These are phyloP conservation scores for Elsinoe necatrix DNA, from an alignment of 2,329 filamentous ascomycete genomes.

Conservation along the genomic window DNA sequence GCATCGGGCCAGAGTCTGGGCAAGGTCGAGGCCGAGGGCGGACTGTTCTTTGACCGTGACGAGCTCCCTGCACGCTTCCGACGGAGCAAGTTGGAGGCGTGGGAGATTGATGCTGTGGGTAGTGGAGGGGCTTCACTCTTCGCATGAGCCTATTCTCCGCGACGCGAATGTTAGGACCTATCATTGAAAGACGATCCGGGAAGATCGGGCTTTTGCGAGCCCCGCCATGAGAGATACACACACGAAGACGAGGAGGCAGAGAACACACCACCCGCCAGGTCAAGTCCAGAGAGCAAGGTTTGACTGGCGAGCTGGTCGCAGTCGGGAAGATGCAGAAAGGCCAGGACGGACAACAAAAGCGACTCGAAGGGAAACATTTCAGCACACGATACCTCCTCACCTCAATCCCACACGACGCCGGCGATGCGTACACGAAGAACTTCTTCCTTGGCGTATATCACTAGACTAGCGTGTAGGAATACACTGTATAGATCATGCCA, in stretches of 20 bases:
- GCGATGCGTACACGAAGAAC: not conserved
- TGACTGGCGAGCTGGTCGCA: too few relatives aligned
- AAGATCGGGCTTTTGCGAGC: too few relatives aligned
- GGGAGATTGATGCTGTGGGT: slow-evolving; percentile 93
- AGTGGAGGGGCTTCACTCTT: slow-evolving; percentile 72
- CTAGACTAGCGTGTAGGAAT: not conserved
- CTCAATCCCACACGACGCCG: not conserved
- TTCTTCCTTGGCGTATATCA: not conserved
- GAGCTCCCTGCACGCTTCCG: slow-evolving; percentile 82
- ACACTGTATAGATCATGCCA: slow-evolving; percentile 11
- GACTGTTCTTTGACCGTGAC: slow-evolving; percentile 78
- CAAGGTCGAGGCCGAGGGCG: slow-evolving; percentile 58
- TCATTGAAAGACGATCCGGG: not conserved
- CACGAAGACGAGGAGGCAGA: too few relatives aligned
- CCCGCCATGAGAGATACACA: too few relatives aligned
- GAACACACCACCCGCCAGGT: too few relatives aligned
- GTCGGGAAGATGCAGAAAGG: too few relatives aligned
- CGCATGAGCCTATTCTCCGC: slow-evolving; percentile 33
- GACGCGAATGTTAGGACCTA: too few relatives aligned
- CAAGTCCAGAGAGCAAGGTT: too few relatives aligned
- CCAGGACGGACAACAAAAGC: too few relatives aligned
- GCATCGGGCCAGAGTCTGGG: slow-evolving; percentile 63
- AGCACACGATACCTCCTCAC: not conserved
- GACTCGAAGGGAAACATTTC: too few relatives aligned
- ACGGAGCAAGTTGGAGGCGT: slow-evolving; percentile 60